phyloP scores from a whole-genome alignment of 257 asterid species.

The Fraxinus cuspidata region DNA sequence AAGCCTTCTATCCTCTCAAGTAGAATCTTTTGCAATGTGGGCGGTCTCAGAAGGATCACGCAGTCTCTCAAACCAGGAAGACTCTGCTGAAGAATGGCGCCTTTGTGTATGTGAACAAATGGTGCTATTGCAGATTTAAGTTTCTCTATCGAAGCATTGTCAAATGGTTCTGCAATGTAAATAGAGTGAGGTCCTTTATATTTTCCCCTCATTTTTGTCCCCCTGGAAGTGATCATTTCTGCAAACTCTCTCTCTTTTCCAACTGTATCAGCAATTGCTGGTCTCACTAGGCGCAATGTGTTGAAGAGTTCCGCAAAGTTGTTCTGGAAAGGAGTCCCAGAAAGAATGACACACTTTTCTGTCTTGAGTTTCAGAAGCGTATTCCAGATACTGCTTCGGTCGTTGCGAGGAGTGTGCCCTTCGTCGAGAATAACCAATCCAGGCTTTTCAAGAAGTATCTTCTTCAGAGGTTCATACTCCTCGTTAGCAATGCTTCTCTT shows the following conservation, averaged over 20 bases:
- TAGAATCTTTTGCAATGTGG: constrained; percentile 39
- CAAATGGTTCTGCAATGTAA: neutral
- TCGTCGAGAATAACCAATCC: constrained; percentile 62
- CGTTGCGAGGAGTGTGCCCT: constrained; percentile 67
- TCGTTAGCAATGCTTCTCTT: neutral
- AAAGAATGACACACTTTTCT: constrained; percentile 41
- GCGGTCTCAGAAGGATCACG: constrained; percentile 51
- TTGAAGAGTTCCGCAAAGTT: constrained; percentile 30
- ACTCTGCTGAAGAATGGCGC: constrained; percentile 48
- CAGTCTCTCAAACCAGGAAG: constrained; percentile 62
- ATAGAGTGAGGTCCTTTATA: neutral
- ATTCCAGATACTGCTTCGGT: constrained; percentile 52
- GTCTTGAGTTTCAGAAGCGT: constrained; percentile 42
- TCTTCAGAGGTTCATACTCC: constrained; percentile 22
- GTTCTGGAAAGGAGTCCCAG: constrained; percentile 79
- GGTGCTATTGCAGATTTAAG: constrained; percentile 45
- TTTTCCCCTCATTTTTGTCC: neutral
- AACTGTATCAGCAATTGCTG: constrained; percentile 35
- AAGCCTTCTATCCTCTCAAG: constrained; percentile 34
- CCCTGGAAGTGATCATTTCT: constrained; percentile 29
- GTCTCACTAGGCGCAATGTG: constrained; percentile 11
- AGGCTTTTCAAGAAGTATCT: constrained; percentile 51
- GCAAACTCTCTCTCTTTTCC: constrained; percentile 33
- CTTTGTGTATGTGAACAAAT: constrained; percentile 62
- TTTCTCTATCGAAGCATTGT: neutral